Evolutionary conservation across 2,329 filamentous ascomycete species (phyloP), one percentile per base, ranked within the genome.

Genomic region (Escovopsis sp.): DNA sequence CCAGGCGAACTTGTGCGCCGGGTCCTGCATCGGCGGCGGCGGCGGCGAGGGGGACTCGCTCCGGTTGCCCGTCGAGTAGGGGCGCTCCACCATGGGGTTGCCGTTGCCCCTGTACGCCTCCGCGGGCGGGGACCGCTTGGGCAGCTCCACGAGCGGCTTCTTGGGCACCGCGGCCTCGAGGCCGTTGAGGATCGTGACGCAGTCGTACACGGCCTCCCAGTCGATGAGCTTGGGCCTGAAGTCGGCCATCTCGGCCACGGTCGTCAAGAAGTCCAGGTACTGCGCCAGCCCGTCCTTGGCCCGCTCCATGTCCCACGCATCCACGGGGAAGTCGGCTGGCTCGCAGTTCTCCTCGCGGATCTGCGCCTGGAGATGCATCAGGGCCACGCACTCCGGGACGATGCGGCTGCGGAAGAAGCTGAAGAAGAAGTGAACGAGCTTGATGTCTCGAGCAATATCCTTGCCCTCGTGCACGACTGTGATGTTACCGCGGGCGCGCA

Each of bases 251-350:
- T 94, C 88, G 0, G 85, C 87, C 26, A 94, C 75, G 0, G 91
- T 88, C 12, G 83, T 86, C 42, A 95, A 82, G 58, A 96, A 94
- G 53, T 95, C 88, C 2, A 96, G 75, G 56, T 94, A 94, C 59
- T 95, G 88, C 41, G 88, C 86, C 1, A 96, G 77, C 1, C 89
- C 89, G 55, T 96, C 89, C 59, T 94, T 94, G 45, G 93, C 89
- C 12, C 89, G 78, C 59, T 96, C 89, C 82, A 96, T 94, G 54
- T 96, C 89, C 89, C 89, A 96, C 38, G 87, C 74, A 53, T 96
- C 93, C 2, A 95, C 79, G 0, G 89, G 89, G 53, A 95, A 96
- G 54, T 95, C 88, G 47, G 85, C 78, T 0, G 85, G 79, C 46
- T 89, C 75, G 12, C 81, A 77, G 44, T 79, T 72, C 30, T 81